Evolutionary conservation across 306 rosid genomes (phyloP).

Genomic region (Dryas octopetala): DNA sequence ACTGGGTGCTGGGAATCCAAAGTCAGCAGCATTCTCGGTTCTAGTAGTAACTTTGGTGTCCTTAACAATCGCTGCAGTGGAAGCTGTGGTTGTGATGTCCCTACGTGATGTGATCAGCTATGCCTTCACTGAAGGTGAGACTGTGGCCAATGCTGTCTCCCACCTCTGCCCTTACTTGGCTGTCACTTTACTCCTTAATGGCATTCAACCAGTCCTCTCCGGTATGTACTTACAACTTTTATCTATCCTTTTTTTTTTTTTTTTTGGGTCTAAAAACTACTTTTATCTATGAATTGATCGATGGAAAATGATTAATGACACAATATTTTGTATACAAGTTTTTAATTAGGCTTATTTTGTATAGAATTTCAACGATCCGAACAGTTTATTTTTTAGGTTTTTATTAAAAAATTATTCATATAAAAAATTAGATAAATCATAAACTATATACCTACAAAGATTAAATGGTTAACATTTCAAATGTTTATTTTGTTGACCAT

Average conservation of each 20-base stretch:
- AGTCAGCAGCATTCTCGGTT: conserved; percentile 62
- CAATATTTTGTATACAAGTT: too few relatives aligned
- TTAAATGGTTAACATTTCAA: too few relatives aligned
- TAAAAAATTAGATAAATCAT: too few relatives aligned
- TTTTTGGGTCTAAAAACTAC: neutral
- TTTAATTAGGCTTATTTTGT: too few relatives aligned
- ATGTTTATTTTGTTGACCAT: too few relatives aligned
- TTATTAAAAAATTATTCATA: too few relatives aligned
- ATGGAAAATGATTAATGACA: neutral
- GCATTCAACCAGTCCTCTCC: conserved; percentile 69
- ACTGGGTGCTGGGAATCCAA: conserved; percentile 68
- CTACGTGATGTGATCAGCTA: conserved; percentile 65
- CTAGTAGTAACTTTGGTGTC: conserved; percentile 43
- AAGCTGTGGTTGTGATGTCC: conserved; percentile 45
- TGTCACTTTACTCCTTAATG: conserved; percentile 60
- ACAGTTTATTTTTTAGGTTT: too few relatives aligned
- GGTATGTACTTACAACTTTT: conserved; percentile 31
- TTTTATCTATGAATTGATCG: neutral
- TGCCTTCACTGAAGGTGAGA: conserved; percentile 56
- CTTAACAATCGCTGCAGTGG: conserved; percentile 35
- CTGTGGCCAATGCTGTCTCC: conserved; percentile 58
- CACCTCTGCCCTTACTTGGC: conserved; percentile 60
- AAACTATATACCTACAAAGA: too few relatives aligned
- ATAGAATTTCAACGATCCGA: too few relatives aligned
- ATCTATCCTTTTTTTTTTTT: neutral